Evolutionary conservation across 192 early-diverging fungal species (phyloP).

Genomic region (Coemansia sp.): DNA sequence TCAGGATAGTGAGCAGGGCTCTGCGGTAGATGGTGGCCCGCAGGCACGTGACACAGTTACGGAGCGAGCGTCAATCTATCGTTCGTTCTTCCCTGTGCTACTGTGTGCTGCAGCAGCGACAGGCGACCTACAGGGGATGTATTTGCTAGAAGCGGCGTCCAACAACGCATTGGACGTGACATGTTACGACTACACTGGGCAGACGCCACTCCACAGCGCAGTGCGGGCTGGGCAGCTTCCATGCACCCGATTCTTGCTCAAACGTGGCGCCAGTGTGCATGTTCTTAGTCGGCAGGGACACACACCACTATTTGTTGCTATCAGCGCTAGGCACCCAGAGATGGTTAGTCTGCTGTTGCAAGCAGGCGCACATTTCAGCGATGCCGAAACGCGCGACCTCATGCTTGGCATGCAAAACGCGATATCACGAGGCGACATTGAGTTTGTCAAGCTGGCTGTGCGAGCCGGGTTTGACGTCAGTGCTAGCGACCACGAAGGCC

Average conservation of each 20-base stretch:
- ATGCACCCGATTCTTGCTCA: constrained; percentile 72
- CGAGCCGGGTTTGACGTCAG: constrained; percentile 42
- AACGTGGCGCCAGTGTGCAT: constrained; percentile 87
- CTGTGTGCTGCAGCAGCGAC: constrained; percentile 82
- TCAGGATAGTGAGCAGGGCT: background rate
- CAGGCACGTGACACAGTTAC: constrained; percentile 37
- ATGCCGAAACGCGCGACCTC: constrained; percentile 73
- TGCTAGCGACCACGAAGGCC: constrained; percentile 40
- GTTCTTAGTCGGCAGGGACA: constrained; percentile 83
- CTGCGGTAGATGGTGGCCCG: background rate
- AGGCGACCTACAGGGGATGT: constrained; percentile 79
- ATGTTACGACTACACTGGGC: constrained; percentile 76
- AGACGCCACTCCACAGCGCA: constrained; percentile 86
- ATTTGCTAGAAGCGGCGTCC: constrained; percentile 58
- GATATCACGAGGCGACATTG: constrained; percentile 45
- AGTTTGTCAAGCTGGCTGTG: constrained; percentile 48
- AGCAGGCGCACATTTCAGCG: constrained; percentile 87
- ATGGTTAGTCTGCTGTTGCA: constrained; percentile 66
- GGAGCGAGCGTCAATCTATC: constrained; percentile 69
- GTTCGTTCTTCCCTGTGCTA: constrained; percentile 75
- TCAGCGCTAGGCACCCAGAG: constrained; percentile 58
- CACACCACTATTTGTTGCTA: constrained; percentile 85
- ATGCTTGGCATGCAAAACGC: constrained; percentile 53
- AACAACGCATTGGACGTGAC: constrained; percentile 60
- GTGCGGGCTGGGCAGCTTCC: constrained; percentile 69